Base-by-base conservation (phyloP, 2,329 filamentous ascomycete species). In the Fusarium graminum region DNA sequence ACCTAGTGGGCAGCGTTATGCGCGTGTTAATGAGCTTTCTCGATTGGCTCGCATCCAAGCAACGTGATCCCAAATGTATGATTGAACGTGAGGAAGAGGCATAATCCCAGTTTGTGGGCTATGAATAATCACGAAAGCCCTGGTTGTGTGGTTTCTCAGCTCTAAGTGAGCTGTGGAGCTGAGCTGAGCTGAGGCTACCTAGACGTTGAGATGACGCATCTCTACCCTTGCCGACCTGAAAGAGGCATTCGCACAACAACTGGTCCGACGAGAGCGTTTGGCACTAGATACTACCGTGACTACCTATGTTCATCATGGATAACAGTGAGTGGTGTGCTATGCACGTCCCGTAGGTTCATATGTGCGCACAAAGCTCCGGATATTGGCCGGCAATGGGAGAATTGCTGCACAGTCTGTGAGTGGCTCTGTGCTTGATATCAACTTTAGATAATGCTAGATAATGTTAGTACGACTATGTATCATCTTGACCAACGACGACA, bases 31-130 rank as follows among this genome's bases (percentile, higher is more conserved):
- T 39, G 43, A 58, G 39, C 51, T 56, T 19, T 44, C 53, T 63
- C 55, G 44, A 73, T 73, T 69, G 71, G 69, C 36, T 59, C 59
- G 65, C 59, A 52, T 63, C 59, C 50, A 58, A 66, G 38, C 60
- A 42, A 59, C 36, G 38, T 52, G 59, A 59, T 68, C 59, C 66
- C 46, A 63, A 62, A 68, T 69, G 59, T 67, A 58, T 70, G 69
- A 73, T 72, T 73, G 72, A 73, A 66, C 58, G 65, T 59, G 61
- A 55, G 40, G 54, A 56, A 69, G 63, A 73, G 67, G 67, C 70
- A 67, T 71, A 65, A 73, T 74, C 71, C 72, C 57, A 51, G 72
- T 46, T 58, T 60, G 49, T 59, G 53, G 53, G 42, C 46, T 54
- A 26, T 69, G 53, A 51, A 57, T 51, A 59, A 69, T 64, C 50